These are phyloP conservation scores for Neoconidiobolus thromboides DNA, from an alignment of 371 early-diverging fungal genomes.

Conservation along the genomic window DNA sequence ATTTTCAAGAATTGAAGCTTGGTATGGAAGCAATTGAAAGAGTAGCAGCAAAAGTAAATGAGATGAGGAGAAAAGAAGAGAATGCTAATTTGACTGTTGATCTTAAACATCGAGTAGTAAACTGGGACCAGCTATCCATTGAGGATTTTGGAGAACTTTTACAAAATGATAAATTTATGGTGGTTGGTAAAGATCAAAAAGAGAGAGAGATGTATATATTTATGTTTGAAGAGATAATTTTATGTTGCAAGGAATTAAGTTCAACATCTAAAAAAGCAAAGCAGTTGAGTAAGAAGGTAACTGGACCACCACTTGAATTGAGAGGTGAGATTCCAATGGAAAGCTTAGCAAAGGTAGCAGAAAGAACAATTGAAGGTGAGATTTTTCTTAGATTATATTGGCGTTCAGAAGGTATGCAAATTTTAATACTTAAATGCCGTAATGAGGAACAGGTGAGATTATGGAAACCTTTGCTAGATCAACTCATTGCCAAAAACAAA, in stretches of 20 bases:
- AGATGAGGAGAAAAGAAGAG: conserved; percentile 72
- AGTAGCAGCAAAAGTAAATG: conserved; percentile 80
- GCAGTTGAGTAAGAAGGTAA: conserved; percentile 19
- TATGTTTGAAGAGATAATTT: conserved; percentile 70
- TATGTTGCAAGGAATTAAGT: conserved; percentile 64
- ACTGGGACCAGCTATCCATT: conserved; percentile 60
- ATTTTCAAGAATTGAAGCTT: conserved; percentile 50
- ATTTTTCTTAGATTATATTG: conserved; percentile 50
- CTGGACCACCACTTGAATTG: conserved; percentile 35
- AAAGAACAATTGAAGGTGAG: conserved; percentile 35
- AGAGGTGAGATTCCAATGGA: conserved; percentile 59
- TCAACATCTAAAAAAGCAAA: conserved; percentile 14
- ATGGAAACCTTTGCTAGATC: conserved; percentile 59
- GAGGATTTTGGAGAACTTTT: conserved; percentile 58
- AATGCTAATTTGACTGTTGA: conserved; percentile 58
- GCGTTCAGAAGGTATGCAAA: conserved; percentile 49
- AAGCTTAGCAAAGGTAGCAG: conserved; percentile 55
- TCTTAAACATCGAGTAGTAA: conserved; percentile 57
- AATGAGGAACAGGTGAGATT: conserved; percentile 76
- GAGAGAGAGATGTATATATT: conserved; percentile 65
- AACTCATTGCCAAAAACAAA: conserved; percentile 1
- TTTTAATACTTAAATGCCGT: conserved; percentile 62
- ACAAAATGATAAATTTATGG: conserved; percentile 60
- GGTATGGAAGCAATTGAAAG: conserved; percentile 67
- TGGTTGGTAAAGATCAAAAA: conserved; percentile 41